Evolutionary conservation across 441 rosid species (phyloP), one percentile per base, ranked within the genome.

Genomic region (Metrosideros polymorpha): DNA sequence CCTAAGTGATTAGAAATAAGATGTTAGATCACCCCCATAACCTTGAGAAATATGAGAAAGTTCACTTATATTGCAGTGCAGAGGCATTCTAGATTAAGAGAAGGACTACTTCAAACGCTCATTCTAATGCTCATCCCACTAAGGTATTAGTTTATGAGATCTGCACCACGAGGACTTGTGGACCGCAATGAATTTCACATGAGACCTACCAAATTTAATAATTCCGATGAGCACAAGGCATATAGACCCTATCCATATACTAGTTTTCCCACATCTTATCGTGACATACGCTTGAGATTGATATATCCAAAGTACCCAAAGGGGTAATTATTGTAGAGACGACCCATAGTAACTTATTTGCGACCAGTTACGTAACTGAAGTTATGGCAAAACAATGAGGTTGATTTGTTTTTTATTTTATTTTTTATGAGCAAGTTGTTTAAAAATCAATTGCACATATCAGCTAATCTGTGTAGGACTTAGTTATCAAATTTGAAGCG

Each of bases 11-110:
- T 12, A 45, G 12, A 55, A 55, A 55, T 2, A 9, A 12, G 3
- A 14, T 0, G 0, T 55, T 55, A 29, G 4, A 6, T 55, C 7
- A n/a, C 18, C 66, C n/a, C 9, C 32, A n/a, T 13, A 2, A 57
- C 66, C 32, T 3, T n/a, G 32, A 17, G 12, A 25, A 55, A 24
- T 54, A 22, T 10, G 27, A 54, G 56, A 24, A 54, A 18, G 5
- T 51, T 51, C 54, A 18, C 13, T 8, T 54, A 24, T 24, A 54
- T 54, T 54, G 7, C 18, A 12, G 14, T n/a, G 18, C 32, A 1
- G 32, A n/a, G 32, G 63, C 32, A n/a, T 5, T n/a, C 17, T n/a
- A 12, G 18, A n/a, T n/a, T 57, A 57, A 7, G n/a, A n/a, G 8
- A 32, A 24, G 29, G 29, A 12, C 61, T 10, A 12, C 3, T n/a